These are phyloP conservation scores for Calvatia gigantea DNA, from an alignment of 768 basidiomycete species.

Conservation along the genomic window DNA sequence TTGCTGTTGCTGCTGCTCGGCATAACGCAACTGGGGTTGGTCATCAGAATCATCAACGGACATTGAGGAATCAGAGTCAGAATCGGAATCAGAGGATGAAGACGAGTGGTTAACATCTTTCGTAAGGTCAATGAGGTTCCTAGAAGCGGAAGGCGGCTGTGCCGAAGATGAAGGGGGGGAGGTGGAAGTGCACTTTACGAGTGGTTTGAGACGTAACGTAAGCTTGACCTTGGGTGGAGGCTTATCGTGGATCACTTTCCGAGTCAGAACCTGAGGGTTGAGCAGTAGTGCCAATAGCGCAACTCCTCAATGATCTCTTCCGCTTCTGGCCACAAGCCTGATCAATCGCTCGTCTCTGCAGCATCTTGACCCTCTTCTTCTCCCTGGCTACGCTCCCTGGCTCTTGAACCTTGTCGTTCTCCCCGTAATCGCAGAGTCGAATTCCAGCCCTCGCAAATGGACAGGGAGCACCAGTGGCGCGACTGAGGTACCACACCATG, in stretches of 20 bases:
- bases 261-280: constrained; percentile 30
- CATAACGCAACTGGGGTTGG: constrained; percentile 15
- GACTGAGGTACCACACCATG: constrained; percentile 77
- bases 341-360: constrained; percentile 18
- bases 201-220: constrained; percentile 54
- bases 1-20: constrained; percentile 19
- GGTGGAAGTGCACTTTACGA: constrained; percentile 11
- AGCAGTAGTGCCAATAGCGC: constrained; percentile 18
- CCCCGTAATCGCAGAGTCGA: constrained; percentile 62
- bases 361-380: constrained; percentile 23
- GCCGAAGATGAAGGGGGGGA: constrained; percentile 4
- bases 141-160: constrained; percentile 9
- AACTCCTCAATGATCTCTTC: constrained; percentile 38
- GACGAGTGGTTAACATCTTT: constrained; percentile 34
- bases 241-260: constrained; percentile 32
- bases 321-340: constrained; percentile 39
- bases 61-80: constrained; percentile 38
- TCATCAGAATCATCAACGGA: constrained; percentile 42
- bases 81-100: no score
- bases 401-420: constrained; percentile 35
- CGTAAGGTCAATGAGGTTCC: constrained; percentile 34
- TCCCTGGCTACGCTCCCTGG: constrained; percentile 22
- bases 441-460: constrained; percentile 76
- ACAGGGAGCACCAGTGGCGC: constrained; percentile 71
- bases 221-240: constrained; percentile 69